phyloP scores from a whole-genome alignment of 768 basidiomycete species.

The Lanmaoa rubissima region DNA sequence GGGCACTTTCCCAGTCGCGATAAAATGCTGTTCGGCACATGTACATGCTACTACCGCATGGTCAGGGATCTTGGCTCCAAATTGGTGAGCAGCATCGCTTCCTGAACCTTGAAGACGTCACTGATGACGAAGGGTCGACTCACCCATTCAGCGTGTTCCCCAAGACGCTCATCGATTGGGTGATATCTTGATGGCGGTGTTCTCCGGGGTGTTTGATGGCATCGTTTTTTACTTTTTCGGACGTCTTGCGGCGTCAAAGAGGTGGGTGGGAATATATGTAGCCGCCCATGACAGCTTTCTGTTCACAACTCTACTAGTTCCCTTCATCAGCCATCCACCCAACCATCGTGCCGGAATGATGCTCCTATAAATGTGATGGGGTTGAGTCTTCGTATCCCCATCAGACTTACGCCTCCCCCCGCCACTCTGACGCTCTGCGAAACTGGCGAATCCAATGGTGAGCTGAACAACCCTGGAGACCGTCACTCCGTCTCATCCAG shows the following conservation, averaged over 20 bases:
- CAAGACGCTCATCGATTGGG: constrained; percentile 12
- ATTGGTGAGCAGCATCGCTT: constrained; percentile 5
- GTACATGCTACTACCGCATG: constrained; percentile 16
- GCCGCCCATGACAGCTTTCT: constrained; percentile 16
- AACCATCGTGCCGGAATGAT: neutral
- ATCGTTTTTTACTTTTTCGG: constrained; percentile 4
- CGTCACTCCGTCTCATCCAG: neutral
- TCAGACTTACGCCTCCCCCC: neutral
- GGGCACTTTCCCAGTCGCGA: neutral
- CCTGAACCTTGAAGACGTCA: constrained; percentile 9
- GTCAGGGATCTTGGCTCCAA: constrained; percentile 6
- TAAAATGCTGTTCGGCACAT: neutral
- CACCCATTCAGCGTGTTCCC: constrained; percentile 17
- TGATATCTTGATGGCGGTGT: constrained; percentile 7
- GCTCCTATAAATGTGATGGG: constrained; percentile 19
- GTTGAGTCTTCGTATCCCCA: neutral
- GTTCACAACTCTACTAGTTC: neutral
- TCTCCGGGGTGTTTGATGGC: neutral
- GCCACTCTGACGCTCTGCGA: constrained; percentile 1
- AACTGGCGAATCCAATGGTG: constrained; percentile 7
- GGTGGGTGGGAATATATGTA: constrained; percentile 2
- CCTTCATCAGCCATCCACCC: neutral
- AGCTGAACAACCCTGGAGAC: neutral
- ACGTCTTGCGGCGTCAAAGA: neutral
- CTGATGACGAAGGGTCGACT: constrained; percentile 6